phyloP scores from a whole-genome alignment of 345 rosid species.

The Clausena lansium region DNA sequence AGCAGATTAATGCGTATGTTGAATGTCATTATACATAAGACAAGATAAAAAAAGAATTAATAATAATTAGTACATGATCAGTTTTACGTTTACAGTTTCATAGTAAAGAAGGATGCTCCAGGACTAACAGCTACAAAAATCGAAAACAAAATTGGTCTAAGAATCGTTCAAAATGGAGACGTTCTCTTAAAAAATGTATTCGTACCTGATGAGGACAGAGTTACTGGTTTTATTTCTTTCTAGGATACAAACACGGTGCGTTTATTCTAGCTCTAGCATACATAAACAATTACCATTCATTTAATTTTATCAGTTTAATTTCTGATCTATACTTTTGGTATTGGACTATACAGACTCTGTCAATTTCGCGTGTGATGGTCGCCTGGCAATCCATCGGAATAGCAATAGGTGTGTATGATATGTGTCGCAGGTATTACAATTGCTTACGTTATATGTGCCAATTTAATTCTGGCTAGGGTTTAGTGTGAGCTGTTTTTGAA shows the following conservation, averaged over 20 bases:
- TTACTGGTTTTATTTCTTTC: constrained; percentile 85
- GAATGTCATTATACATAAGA: neutral
- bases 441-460: no score
- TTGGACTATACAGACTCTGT: constrained; percentile 51
- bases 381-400: constrained; percentile 95
- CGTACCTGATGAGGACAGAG: constrained; percentile 80
- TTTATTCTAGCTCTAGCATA: neutral
- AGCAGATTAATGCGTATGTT: constrained; percentile 83
- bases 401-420: constrained; percentile 90
- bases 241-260: constrained; percentile 81
- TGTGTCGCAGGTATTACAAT: constrained; percentile 76
- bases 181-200: constrained; percentile 69
- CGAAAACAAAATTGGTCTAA: constrained; percentile 79
- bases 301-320: no score
- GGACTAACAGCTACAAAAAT: constrained; percentile 82
- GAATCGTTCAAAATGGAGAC: constrained; percentile 97
- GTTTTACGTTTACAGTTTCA: constrained; percentile 46
- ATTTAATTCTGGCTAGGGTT: neutral
- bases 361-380: constrained; percentile 88
- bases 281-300: no score
- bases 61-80: neutral
- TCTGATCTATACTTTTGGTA: no score
- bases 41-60: neutral
- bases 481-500: neutral
- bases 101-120: constrained; percentile 85